Conservation (phyloP, 331 rosid species). For the Quercus phellos region DNA sequence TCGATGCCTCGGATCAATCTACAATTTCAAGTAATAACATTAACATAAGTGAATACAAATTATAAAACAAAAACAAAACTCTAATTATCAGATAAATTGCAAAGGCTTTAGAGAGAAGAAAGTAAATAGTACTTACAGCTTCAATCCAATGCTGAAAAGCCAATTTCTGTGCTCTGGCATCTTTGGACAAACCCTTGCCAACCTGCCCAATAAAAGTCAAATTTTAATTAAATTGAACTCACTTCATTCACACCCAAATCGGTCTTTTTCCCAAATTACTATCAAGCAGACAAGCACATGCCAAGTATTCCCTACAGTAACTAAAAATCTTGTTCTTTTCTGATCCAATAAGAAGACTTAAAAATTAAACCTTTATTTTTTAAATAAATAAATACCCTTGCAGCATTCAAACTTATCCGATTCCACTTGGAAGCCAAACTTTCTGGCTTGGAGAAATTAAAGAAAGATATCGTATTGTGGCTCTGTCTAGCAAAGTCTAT, state of each 20-base stretch:
- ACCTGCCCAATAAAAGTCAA: slow-evolving; percentile 50
- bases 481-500: slow-evolving; percentile 67
- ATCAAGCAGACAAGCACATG: not conserved
- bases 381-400: no score
- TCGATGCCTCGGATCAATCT: slow-evolving; percentile 97
- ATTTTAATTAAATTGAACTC: slow-evolving; percentile 4
- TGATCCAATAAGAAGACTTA: not conserved
- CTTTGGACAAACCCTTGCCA: slow-evolving; percentile 79
- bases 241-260: not conserved
- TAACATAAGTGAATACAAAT: not conserved
- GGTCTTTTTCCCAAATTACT: not conserved
- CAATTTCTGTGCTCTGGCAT: slow-evolving; percentile 81
- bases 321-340: not conserved
- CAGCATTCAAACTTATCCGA: slow-evolving; percentile 68
- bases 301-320: not conserved
- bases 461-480: slow-evolving; percentile 85
- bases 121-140: slow-evolving; percentile 50
- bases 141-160: slow-evolving; percentile 98
- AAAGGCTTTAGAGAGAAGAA: not conserved
- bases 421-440: slow-evolving; percentile 64
- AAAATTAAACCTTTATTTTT: no score
- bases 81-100: not conserved
- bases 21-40: slow-evolving; percentile 9
- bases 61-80: not conserved
- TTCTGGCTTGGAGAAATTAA: slow-evolving; percentile 57